Evolutionary conservation across 176 grass and related monocot species (phyloP).

Genomic region (Panicum miliaceum): DNA sequence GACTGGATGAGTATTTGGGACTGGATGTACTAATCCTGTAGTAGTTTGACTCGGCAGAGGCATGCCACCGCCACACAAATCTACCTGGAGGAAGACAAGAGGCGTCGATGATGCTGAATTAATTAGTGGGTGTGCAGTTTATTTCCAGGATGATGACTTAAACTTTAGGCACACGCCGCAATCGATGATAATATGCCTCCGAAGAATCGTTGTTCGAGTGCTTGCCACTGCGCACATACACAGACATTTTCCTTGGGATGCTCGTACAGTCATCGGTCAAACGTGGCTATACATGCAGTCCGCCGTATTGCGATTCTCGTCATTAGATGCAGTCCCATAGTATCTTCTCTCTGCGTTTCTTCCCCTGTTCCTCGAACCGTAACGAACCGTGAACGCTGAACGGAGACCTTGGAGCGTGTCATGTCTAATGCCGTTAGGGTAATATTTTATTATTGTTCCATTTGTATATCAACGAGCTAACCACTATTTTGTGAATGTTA

Average conservation of each 20-base stretch:
- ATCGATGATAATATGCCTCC: slow-evolving; percentile 20
- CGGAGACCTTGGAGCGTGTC: no score
- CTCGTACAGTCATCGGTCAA: slow-evolving; percentile 8
- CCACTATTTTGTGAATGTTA: background rate
- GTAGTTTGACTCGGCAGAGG: background rate
- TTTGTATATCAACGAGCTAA: background rate
- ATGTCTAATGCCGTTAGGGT: background rate
- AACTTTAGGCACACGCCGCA: background rate
- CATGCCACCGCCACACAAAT: background rate
- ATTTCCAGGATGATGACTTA: background rate
- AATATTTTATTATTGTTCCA: background rate
- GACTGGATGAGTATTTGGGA: no score
- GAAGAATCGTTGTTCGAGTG: background rate
- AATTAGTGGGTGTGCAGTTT: background rate
- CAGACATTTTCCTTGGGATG: slow-evolving; percentile 19
- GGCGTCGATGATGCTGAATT: background rate
- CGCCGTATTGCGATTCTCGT: background rate
- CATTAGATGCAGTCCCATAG: background rate
- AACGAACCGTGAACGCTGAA: no score
- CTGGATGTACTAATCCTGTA: background rate
- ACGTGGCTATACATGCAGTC: background rate
- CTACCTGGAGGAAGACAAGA: background rate
- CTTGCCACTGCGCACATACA: background rate
- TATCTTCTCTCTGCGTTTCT: no score
- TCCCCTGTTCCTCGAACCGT: no score